Percentiles rank a stretch among this genome's conserved stretches.
phyloP scores from a whole-genome alignment of 208 protist species.

The Wallacemonas sp. region DNA sequence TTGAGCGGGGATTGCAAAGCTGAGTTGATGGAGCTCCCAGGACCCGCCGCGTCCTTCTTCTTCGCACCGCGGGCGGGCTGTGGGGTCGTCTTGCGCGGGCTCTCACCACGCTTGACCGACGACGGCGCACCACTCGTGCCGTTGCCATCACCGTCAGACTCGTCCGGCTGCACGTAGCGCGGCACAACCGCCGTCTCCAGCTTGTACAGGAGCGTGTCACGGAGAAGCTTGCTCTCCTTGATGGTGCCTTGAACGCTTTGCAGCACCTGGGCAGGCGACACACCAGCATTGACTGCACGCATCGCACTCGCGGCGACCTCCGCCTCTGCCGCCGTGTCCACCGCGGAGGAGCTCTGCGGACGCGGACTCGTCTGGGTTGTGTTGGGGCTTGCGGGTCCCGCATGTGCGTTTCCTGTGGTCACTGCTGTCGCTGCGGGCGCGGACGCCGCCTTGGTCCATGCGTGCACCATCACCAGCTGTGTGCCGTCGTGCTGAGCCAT shows the following conservation, averaged over 20 bases:
- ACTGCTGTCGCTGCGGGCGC: not conserved
- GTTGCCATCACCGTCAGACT: not conserved
- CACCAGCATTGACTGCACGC: not conserved
- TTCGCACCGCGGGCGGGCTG: not conserved
- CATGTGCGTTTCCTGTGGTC: not conserved
- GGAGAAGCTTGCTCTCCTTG: constrained; percentile 59
- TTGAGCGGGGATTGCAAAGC: constrained; percentile 2
- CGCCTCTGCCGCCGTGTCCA: not conserved
- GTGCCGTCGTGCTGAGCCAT: constrained; percentile 39
- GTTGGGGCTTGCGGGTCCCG: not conserved
- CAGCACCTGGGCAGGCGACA: constrained; percentile 38
- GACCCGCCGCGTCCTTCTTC: constrained; percentile 12
- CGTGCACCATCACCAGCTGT: constrained; percentile 71
- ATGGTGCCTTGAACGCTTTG: constrained; percentile 40
- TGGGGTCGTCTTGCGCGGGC: not conserved
- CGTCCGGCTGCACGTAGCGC: not conserved
- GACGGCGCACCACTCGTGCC: not conserved
- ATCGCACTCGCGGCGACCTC: not conserved
- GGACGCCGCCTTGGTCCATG: constrained; percentile 38
- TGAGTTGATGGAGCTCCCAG: not conserved
- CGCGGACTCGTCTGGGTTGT: not conserved
- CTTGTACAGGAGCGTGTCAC: constrained; percentile 72
- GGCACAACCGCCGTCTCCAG: constrained; percentile 43
- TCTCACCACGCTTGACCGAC: not conserved
- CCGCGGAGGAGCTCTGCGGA: constrained; percentile 4